Evolutionary conservation across 441 rosid species (phyloP), one percentile per base, ranked within the genome.

Genomic region (Omphalea diandra): DNA sequence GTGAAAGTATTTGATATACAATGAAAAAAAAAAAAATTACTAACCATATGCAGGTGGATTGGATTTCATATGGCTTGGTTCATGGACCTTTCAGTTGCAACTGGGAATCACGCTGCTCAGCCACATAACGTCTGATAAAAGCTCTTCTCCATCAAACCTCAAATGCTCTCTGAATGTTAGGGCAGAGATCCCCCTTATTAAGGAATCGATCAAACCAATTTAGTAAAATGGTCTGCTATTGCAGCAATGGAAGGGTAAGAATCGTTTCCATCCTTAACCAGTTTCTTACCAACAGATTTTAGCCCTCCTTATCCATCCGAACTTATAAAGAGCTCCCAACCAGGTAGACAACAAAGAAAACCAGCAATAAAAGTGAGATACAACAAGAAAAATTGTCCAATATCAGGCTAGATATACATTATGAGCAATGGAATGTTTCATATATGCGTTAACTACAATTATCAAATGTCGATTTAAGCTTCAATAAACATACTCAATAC

Each of bases 141-240:
- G 96, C 88, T 79, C 98, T 84, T 82, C 93, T 89, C 99, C 97
- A 93, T 97, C 98, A 93, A 38, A 88, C 83, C 85, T 95, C 96
- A 53, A 95, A 93, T 22, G 98, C 98, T 84, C 80, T 84, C 80
- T 89, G 96, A 55, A 95, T 85, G 65, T 89, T 88, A 15, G 98
- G 98, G 70, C 98, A 88, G 70, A 88, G 96, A 56, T 85, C 93
- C 1, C 98, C 95, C 71, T 82, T 89, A 65, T 83, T 90, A 52
- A 95, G 86, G 83, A 85, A 95, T 31, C 90, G 75, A 63, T 90
- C 91, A 63, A 90, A 89, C 98, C 99, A 93, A 50, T 77, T 83
- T 53, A 95, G 89, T 79, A 93, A 73, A 67, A 93, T 82, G 50
- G 72, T 77, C 78, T 95, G 96, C 62, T 95, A 98, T 62, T 89